Base-by-base conservation (phyloP, 306 rosid genomes). In the Malus sieversii region DNA sequence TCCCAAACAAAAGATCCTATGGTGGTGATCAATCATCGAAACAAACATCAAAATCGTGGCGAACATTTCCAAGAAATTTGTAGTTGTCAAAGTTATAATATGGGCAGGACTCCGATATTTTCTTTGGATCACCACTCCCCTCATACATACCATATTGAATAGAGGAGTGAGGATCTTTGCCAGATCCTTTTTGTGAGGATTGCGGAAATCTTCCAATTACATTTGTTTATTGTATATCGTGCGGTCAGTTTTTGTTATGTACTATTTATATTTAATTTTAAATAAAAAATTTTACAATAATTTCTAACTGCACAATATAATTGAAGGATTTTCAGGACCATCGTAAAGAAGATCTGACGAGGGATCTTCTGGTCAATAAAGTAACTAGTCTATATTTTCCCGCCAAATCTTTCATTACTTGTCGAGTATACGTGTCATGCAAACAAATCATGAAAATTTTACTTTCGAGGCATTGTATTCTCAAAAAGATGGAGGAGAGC, bases 401-500 rank as follows among this genome's bases (percentile, higher is more conserved):
- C 70, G 33, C 55, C 73, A 68, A 75, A 73, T 52, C 69, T 73
- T 70, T 40, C 18, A 27, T 23, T 66, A 62, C 84, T 75, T 72
- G 35, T 81, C 46, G 74, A 71, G 86, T 23, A 6, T 6, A 35
- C 40, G 84, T 44, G 32, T 6, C 55, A 63, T 74, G 73, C 76
- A 78, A 74, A 35, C 23, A 60, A 70, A 52, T 23, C 69, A 74
- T 61, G 66, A 20, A 46, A 52, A 84, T 80, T 85, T 83, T 18
- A 52, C 90, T 85, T 84, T 87, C 40, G 72, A 25, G 79, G 66
- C 68, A 81, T 5, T 52, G 62, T 60, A 69, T 68, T 25, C 79
- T 72, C 58, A 66, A 70, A 85, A 83, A 78, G 61, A 51, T 23
- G 69, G 71, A 74, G 88, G 71, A 69, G 89, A 67, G 89, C 81